These are phyloP conservation scores for Podospora sp. DNA, from an alignment of 495 filamentous ascomycete genomes.

Conservation along the genomic window DNA sequence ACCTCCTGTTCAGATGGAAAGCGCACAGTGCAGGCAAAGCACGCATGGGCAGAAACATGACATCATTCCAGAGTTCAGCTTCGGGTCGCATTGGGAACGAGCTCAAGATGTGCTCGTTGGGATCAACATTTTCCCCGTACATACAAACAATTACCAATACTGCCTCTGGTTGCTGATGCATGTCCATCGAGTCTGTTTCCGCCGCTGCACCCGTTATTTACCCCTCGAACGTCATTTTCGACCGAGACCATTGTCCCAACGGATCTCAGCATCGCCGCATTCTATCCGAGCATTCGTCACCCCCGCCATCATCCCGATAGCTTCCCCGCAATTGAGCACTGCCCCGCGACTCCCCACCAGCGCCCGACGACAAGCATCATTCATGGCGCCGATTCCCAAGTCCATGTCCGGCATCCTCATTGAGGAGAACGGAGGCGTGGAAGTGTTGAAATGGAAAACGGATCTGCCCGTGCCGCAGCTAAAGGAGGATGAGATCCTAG, in stretches of 20 bases:
- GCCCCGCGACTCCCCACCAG: background rate
- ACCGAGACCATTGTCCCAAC: background rate
- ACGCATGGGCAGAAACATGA: background rate
- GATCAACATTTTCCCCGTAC: background rate
- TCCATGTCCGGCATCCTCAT: conserved; percentile 79
- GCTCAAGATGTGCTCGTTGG: background rate
- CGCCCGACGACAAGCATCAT: conserved; percentile 6
- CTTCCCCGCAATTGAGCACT: conserved; percentile 9
- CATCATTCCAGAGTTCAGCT: background rate
- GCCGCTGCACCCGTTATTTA: background rate
- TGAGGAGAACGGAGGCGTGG: conserved; percentile 73
- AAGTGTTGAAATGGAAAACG: conserved; percentile 75
- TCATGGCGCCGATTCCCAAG: conserved; percentile 45
- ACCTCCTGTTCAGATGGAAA: no score
- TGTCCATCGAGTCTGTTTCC: background rate
- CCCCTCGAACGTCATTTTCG: background rate
- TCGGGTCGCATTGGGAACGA: background rate
- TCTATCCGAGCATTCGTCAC: conserved; percentile 14
- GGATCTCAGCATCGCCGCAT: background rate
- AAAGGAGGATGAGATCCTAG: conserved; percentile 71
- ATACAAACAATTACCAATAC: background rate
- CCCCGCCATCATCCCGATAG: background rate
- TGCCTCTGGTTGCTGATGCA: background rate
- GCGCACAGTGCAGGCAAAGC: background rate
- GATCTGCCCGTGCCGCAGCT: conserved; percentile 76